Base-by-base conservation (phyloP, 192 early-diverging fungal genomes). In the Coemansia sp. region DNA sequence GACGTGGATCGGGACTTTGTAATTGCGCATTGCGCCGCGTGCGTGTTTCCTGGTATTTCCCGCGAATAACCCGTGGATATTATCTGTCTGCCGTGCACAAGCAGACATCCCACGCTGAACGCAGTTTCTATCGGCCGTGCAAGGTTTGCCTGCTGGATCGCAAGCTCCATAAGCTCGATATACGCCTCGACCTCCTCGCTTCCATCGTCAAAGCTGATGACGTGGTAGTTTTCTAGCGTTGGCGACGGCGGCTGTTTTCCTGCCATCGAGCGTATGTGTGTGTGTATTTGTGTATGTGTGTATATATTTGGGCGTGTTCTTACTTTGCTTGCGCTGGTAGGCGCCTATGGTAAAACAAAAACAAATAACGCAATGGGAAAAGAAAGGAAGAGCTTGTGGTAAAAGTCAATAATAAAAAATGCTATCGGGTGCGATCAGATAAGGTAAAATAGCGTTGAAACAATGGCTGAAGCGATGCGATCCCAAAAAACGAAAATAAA, bases 11-110 rank as follows among this genome's bases (percentile, higher is more conserved):
- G 37, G 5, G 97, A 83, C 78, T 99, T 99, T 51, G 81, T 56
- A 6, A 99, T 84, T 35, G 90, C 91, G 60, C 91, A 92, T 75
- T 99, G 91, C 68, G 97, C 96, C 6, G 98, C 95, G 71, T 99
- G 98, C 5, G 95, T 96, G 75, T 99, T 99, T 4, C 98, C 98
- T 0, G 92, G 91, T 5, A 98, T 77, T 72, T 99, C 98, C 45
- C 96, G 89, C 28, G 96, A 98, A 67, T 85, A 98, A 1, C 96
- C 98, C 4, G 91, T 93, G 0, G 90, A 68, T 8, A 98, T 88
- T 20, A 97, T 85, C 60, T 67, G 67, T 35, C 77, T 38, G n/a
- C 85, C 68, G 62, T 67, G 45, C 17, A 76, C 78, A 20, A 95
- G 82, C 0, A 96, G 88, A 2, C 95, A 96, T 7, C 98, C 98